Evolutionary conservation across 129 eudicot species (phyloP).

Genomic region (Flaveria sonorensis): DNA sequence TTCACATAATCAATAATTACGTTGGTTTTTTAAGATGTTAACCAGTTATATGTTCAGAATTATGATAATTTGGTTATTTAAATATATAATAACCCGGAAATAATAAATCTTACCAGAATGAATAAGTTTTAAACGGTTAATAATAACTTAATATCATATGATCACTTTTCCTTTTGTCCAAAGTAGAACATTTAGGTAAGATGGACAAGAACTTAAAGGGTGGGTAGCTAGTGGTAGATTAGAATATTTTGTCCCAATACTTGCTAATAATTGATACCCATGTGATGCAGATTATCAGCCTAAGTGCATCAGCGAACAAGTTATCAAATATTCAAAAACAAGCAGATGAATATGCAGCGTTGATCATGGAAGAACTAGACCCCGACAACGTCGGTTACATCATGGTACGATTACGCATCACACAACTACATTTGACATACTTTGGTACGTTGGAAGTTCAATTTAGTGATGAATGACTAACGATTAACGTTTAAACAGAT

Average conservation of each 20-base stretch:
- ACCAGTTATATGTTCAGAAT: too few species aligned
- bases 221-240: slow-evolving; percentile 33
- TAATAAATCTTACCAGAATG: neutral
- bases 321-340: slow-evolving; percentile 73
- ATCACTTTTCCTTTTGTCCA: neutral
- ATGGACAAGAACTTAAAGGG: slow-evolving; percentile 16
- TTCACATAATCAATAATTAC: neutral
- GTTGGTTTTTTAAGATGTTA: neutral
- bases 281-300: slow-evolving; percentile 62
- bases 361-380: slow-evolving; percentile 90
- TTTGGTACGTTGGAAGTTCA: neutral
- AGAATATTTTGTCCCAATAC: slow-evolving; percentile 19
- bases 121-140: neutral
- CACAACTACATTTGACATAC: slow-evolving; percentile 1
- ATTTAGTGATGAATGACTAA: neutral
- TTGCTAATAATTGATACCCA: slow-evolving; percentile 9
- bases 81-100: too few species aligned
- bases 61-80: too few species aligned
- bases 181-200: slow-evolving; percentile 1
- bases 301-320: slow-evolving; percentile 88
- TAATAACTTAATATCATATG: neutral
- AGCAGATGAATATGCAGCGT: slow-evolving; percentile 79
- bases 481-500: slow-evolving; percentile 37
- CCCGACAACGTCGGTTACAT: slow-evolving; percentile 71
- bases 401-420: slow-evolving; percentile 45